Conservation (phyloP, 169 alveolate species). For the Amoebophrya sp. region DNA sequence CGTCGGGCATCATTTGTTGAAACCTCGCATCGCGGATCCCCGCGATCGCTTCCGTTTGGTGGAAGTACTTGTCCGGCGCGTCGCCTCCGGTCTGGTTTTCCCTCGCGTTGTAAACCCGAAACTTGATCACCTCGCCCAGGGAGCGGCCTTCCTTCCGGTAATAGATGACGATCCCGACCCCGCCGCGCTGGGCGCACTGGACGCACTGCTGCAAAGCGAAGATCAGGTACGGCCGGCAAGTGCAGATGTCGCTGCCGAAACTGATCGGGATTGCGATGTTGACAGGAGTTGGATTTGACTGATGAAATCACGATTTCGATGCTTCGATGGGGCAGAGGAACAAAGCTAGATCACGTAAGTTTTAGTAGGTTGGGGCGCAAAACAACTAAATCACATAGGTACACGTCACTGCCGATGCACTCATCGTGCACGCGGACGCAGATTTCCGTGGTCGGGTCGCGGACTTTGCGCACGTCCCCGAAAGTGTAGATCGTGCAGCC, state of each 20-base stretch:
- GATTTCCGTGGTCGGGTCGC: constrained; percentile 26
- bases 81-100: constrained; percentile 31
- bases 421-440: constrained; percentile 33
- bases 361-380: no score
- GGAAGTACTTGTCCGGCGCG: constrained; percentile 19
- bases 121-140: constrained; percentile 32
- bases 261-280: no score
- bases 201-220: constrained; percentile 24
- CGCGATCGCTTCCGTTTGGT: constrained; percentile 31
- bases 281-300: no score
- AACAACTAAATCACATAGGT: background rate
- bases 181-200: constrained; percentile 31
- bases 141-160: constrained; percentile 27
- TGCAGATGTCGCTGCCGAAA: constrained; percentile 25
- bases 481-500: constrained; percentile 32
- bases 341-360: no score
- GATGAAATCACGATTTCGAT: no score
- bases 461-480: constrained; percentile 29
- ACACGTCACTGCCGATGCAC: constrained; percentile 35
- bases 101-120: constrained; percentile 31
- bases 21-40: constrained; percentile 34
- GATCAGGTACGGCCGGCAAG: constrained; percentile 30
- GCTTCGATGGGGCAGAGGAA: no score
- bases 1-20: constrained; percentile 34
- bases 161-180: constrained; percentile 31